Conservation (phyloP, 768 basidiomycete species). For the Amylocystis lapponica region DNA sequence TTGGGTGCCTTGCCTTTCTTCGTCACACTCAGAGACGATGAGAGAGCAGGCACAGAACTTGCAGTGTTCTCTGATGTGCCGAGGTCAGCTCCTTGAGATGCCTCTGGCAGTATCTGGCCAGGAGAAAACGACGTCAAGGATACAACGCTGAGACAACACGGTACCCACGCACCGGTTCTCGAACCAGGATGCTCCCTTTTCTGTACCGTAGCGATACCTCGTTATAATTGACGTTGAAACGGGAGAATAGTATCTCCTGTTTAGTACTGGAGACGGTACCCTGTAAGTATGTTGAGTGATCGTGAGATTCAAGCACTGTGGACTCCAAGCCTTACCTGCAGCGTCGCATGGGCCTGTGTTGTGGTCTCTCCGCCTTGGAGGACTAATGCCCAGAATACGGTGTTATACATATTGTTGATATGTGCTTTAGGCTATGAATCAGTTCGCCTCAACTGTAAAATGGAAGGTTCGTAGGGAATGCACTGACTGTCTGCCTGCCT, state of each 20-base stretch:
- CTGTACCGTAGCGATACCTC: constrained; percentile 61
- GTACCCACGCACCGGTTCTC: constrained; percentile 44
- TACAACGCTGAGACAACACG: neutral
- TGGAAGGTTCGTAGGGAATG: neutral
- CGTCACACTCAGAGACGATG: too few species aligned
- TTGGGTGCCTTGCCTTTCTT: constrained; percentile 25
- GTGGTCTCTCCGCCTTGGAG: constrained; percentile 75
- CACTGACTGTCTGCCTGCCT: constrained; percentile 88
- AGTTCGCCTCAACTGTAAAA: neutral
- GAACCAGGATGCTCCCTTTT: constrained; percentile 81
- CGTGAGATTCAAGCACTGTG: neutral
- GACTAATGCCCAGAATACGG: constrained; percentile 90
- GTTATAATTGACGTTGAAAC: constrained; percentile 88
- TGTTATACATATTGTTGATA: constrained; percentile 97
- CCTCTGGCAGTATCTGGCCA: neutral
- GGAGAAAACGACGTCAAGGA: neutral
- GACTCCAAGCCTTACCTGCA: constrained; percentile 46
- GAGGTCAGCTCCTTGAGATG: neutral
- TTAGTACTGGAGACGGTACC: constrained; percentile 88
- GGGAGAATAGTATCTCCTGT: constrained; percentile 82
- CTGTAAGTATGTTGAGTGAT: constrained; percentile 43
- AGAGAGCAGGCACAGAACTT: constrained; percentile 7
- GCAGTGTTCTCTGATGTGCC: constrained; percentile 12
- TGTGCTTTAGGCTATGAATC: constrained; percentile 55
- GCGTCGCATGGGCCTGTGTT: constrained; percentile 72